Percentiles rank a stretch among this genome's conserved stretches.
Conservation (phyloP, 225 moss, liverwort and hornwort genomes). For the Bryum argenteum region DNA sequence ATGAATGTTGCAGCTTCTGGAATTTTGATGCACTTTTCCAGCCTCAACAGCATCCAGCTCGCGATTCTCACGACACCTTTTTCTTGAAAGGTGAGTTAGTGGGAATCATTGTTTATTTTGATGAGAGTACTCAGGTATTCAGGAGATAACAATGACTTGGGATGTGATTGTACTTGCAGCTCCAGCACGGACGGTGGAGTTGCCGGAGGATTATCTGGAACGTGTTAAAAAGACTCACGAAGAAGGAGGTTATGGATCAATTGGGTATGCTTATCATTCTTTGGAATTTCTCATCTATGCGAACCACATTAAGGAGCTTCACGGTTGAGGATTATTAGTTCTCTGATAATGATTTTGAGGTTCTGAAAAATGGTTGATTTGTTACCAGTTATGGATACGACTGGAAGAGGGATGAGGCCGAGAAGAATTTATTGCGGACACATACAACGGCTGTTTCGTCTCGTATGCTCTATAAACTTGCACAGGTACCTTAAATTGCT, state of each 20-base stretch:
- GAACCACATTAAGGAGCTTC: neutral
- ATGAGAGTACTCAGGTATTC: too few relatives aligned
- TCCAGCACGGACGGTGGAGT: constrained; percentile 64
- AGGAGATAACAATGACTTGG: too few relatives aligned
- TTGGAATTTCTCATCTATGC: neutral
- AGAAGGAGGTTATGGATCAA: constrained; percentile 77
- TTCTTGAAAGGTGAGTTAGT: constrained; percentile 62
- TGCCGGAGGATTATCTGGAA: constrained; percentile 81
- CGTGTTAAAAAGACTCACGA: constrained; percentile 81
- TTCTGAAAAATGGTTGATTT: neutral
- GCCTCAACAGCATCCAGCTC: constrained; percentile 96
- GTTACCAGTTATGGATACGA: constrained; percentile 77
- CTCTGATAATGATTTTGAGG: neutral
- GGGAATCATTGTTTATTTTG: neutral
- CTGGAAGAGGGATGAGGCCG: constrained; percentile 93
- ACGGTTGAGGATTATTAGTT: neutral
- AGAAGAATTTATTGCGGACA: constrained; percentile 91
- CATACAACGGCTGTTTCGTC: constrained; percentile 95
- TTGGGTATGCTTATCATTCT: constrained; percentile 51
- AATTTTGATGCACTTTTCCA: constrained; percentile 96
- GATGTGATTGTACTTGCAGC: constrained; percentile 38
- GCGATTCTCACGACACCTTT: constrained; percentile 92
- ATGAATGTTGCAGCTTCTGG: constrained; percentile 73
- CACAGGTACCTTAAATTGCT: constrained; percentile 40
- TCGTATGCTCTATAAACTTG: constrained; percentile 92